A percentile compares a stretch with the other conserved stretches of the same genome.
These are phyloP conservation scores for Beauveria varroae DNA, from an alignment of 2,329 filamentous ascomycete genomes.

Conservation along the genomic window DNA sequence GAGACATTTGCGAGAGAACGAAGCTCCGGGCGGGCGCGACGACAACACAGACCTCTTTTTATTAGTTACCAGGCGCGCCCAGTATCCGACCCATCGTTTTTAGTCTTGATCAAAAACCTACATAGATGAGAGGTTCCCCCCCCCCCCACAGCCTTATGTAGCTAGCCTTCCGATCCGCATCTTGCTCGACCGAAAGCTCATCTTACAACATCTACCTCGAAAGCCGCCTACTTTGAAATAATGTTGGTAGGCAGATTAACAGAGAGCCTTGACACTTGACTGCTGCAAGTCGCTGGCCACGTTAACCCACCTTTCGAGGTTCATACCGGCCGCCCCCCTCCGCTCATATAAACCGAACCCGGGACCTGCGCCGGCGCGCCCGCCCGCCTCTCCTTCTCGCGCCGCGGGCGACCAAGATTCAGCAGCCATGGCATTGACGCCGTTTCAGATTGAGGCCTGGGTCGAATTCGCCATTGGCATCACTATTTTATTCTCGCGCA, in stretches of 20 bases:
- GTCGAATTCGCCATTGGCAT: slow-evolving; percentile 33
- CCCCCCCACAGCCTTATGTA: neutral
- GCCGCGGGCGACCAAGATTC: neutral
- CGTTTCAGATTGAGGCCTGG: slow-evolving; percentile 37
- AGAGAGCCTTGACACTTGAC: too few species aligned
- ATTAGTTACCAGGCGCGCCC: too few species aligned
- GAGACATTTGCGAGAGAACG: neutral
- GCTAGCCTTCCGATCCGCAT: neutral
- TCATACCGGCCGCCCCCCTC: too few species aligned
- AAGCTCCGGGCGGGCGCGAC: neutral
- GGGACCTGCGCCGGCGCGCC: too few species aligned
- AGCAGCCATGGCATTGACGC: slow-evolving; percentile 23
- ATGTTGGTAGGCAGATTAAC: too few species aligned
- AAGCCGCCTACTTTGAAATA: too few species aligned
- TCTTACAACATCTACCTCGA: too few species aligned
- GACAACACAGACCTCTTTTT: neutral
- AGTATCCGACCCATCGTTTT: neutral
- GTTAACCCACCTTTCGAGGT: too few species aligned
- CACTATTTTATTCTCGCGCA: slow-evolving; percentile 29
- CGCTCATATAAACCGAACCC: too few species aligned
- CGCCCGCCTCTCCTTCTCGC: too few species aligned
- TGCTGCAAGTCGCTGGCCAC: too few species aligned
- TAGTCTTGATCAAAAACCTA: neutral
- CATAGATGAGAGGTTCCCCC: neutral
- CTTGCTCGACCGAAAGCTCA: neutral